phyloP scores from a whole-genome alignment of 176 grass and related monocot species.

The Olyra latifolia region DNA sequence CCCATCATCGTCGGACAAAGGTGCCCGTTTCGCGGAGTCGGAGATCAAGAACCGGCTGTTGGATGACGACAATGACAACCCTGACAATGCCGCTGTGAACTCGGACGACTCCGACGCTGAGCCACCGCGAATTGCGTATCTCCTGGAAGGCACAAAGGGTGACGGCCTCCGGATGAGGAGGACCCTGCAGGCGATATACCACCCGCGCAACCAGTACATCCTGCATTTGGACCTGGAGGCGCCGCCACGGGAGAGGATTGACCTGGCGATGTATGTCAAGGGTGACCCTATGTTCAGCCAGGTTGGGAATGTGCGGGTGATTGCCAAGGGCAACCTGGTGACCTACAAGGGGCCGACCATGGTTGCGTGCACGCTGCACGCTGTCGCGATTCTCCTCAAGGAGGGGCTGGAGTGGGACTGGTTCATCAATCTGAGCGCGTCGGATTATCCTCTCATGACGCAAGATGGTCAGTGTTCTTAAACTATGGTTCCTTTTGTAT shows the following conservation, averaged over 20 bases:
- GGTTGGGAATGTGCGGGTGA: constrained; percentile 73
- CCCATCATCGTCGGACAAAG: background rate
- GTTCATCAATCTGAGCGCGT: constrained; percentile 94
- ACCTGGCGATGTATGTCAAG: constrained; percentile 71
- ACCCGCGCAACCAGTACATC: constrained; percentile 86
- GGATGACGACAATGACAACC: constrained; percentile 12
- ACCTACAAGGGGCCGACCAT: constrained; percentile 91
- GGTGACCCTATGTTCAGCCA: constrained; percentile 68
- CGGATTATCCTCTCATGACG: constrained; percentile 88
- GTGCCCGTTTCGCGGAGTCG: background rate
- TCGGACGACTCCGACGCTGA: constrained; percentile 46
- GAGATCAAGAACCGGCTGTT: constrained; percentile 13
- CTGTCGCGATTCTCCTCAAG: constrained; percentile 69
- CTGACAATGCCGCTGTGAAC: constrained; percentile 32
- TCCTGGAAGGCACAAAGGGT: constrained; percentile 93
- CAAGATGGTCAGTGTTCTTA: constrained; percentile 71
- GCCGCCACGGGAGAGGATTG: constrained; percentile 73
- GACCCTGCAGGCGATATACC: constrained; percentile 82
- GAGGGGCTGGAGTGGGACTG: constrained; percentile 83
- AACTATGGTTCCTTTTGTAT: background rate
- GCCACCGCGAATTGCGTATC: constrained; percentile 78
- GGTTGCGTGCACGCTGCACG: constrained; percentile 87
- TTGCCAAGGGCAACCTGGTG: constrained; percentile 83
- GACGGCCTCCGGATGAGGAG: constrained; percentile 79
- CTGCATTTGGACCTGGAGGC: constrained; percentile 88